Percentiles rank a stretch among this genome's conserved stretches.
phyloP scores from a whole-genome alignment of 2,329 filamentous ascomycete genomes.

The Botryotinia globosa region DNA sequence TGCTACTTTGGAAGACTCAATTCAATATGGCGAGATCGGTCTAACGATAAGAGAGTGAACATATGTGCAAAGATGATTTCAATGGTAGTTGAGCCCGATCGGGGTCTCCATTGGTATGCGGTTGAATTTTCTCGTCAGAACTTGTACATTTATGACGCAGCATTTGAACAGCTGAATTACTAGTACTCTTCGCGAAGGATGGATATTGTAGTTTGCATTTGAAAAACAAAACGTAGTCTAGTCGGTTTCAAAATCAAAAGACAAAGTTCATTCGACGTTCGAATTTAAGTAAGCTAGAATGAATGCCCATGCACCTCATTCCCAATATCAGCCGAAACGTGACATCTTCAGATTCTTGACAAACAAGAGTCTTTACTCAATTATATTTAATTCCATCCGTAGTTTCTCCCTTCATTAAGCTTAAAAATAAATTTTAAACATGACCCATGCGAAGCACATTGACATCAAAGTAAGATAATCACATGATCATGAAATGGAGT shows the following conservation, averaged over 20 bases:
- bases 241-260: not conserved
- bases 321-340: not conserved
- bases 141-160: not conserved
- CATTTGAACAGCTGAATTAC: too few relatives aligned
- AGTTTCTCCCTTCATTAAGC: not conserved
- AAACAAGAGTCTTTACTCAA: not conserved
- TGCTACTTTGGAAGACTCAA: not conserved
- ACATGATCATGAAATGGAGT: not conserved
- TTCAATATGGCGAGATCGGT: not conserved
- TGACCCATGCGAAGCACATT: not conserved
- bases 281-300: not conserved
- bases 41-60: not conserved
- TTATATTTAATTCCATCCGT: not conserved
- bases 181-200: not conserved
- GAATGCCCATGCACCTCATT: not conserved
- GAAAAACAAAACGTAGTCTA: not conserved
- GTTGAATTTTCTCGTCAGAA: not conserved
- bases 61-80: not conserved
- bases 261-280: not conserved
- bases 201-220: not conserved
- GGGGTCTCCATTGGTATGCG: not conserved
- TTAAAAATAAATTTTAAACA: not conserved
- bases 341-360: not conserved
- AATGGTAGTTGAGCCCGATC: not conserved
- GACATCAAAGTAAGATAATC: fast-evolving